A percentile compares a stretch with the other conserved stretches of the same genome.
Conservation (phyloP, 345 rosid species). For the Euphorbia pulcherrima region DNA sequence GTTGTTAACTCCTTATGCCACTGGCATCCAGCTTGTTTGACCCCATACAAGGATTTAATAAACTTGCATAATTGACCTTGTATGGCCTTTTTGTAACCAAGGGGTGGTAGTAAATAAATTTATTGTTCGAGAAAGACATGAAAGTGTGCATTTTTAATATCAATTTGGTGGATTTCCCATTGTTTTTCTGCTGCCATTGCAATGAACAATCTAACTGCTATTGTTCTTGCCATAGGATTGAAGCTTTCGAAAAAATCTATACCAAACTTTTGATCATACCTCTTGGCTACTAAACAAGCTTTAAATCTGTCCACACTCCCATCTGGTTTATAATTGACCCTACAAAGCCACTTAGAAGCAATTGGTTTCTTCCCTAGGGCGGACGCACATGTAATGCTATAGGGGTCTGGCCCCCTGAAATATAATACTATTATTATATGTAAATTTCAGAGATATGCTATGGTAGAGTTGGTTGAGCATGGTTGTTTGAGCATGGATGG, state of each 20-base stretch:
- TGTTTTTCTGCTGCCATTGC: neutral
- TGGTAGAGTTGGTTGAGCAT: too few relatives aligned
- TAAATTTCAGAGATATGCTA: too few relatives aligned
- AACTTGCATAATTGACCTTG: neutral
- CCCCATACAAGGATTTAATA: neutral
- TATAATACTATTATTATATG: too few relatives aligned
- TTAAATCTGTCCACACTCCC: neutral
- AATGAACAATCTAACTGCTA: neutral
- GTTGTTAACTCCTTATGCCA: neutral
- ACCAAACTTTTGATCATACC: neutral
- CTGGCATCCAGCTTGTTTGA: neutral
- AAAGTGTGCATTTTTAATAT: neutral
- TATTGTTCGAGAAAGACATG: neutral
- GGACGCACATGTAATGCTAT: too few relatives aligned
- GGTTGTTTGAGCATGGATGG: too few relatives aligned
- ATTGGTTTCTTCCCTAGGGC: neutral
- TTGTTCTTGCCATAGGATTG: neutral
- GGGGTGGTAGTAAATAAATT: neutral
- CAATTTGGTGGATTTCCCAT: neutral
- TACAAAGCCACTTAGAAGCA: too few relatives aligned
- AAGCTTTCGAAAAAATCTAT: neutral
- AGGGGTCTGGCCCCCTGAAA: too few relatives aligned
- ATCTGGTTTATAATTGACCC: too few relatives aligned
- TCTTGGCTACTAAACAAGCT: neutral
- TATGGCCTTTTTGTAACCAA: too few relatives aligned